These are phyloP conservation scores for Colletotrichum sp. DNA, from an alignment of 2,329 filamentous ascomycete genomes.

Conservation along the genomic window DNA sequence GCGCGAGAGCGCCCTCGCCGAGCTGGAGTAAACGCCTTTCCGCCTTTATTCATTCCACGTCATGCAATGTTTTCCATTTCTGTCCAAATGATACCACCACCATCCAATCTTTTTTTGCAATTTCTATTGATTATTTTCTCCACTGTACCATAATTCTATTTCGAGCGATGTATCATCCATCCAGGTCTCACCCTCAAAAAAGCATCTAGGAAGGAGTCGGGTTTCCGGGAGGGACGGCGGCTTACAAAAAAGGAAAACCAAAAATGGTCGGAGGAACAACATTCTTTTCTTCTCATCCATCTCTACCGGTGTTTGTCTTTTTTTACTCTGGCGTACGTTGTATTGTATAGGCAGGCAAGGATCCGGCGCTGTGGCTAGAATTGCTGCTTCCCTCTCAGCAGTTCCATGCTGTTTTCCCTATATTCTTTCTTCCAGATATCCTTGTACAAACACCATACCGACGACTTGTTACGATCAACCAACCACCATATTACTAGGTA, in stretches of 20 bases:
- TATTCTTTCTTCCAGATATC: not conserved
- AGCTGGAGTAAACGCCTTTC: slow-evolving; percentile 36
- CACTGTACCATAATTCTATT: not conserved
- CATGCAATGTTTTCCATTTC: not conserved
- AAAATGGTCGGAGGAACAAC: not conserved
- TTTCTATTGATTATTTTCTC: not conserved
- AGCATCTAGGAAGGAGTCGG: not conserved
- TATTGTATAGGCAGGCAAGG: not conserved
- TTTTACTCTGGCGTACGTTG: not conserved
- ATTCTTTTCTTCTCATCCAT: not conserved
- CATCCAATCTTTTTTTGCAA: not conserved
- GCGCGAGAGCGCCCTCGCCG: slow-evolving; percentile 55
- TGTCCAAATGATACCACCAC: slow-evolving; percentile 13
- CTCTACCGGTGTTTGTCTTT: not conserved
- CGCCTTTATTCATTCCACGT: not conserved
- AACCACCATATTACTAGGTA: not conserved
- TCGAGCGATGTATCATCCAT: not conserved
- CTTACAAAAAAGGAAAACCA: not conserved
- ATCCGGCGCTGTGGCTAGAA: not conserved
- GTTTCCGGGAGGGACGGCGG: not conserved
- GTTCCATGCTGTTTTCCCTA: not conserved
- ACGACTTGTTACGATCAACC: slow-evolving; percentile 9
- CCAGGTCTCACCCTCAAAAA: not conserved
- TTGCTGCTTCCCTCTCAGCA: not conserved
- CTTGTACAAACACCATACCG: slow-evolving; percentile 6